These are phyloP conservation scores for Yamadazyma pseudoaaseri DNA, from an alignment of 1,139 yeast species.

Conservation along the genomic window DNA sequence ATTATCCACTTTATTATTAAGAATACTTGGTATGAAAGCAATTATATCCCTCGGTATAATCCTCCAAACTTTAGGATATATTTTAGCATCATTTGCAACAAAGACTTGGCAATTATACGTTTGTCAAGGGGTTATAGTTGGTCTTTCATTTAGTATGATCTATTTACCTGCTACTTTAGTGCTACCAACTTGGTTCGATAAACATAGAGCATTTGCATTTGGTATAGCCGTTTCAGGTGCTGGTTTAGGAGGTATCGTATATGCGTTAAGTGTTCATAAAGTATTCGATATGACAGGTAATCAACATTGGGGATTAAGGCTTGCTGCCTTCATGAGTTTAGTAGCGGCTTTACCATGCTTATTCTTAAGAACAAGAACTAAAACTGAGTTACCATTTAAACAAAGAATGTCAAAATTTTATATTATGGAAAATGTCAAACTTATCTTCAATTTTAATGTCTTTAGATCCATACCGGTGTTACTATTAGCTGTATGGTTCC, in stretches of 20 bases:
- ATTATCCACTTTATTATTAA: constrained; percentile 34
- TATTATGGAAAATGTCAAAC: constrained; percentile 19
- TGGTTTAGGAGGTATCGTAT: constrained; percentile 65
- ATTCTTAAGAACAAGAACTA: constrained; percentile 47
- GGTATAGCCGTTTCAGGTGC: constrained; percentile 63
- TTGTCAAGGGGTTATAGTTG: constrained; percentile 68
- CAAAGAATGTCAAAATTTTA: constrained; percentile 17
- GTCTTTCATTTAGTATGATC: constrained; percentile 57
- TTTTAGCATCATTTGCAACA: constrained; percentile 65
- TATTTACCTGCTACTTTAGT: constrained; percentile 59
- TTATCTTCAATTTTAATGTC: constrained; percentile 29
- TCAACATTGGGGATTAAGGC: constrained; percentile 66
- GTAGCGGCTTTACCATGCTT: constrained; percentile 24
- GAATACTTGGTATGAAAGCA: constrained; percentile 32
- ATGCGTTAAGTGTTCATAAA: constrained; percentile 48
- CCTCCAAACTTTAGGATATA: constrained; percentile 54
- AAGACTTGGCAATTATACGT: constrained; percentile 62
- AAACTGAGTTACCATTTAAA: constrained; percentile 25
- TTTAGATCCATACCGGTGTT: constrained; percentile 38
- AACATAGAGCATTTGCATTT: constrained; percentile 55
- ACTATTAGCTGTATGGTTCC: constrained; percentile 55
- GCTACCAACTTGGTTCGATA: constrained; percentile 64
- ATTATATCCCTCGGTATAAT: constrained; percentile 48
- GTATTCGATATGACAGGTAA: constrained; percentile 51
- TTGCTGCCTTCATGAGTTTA: constrained; percentile 42